phyloP scores from a whole-genome alignment of 139 green algal species.

The Closterium sp. region DNA sequence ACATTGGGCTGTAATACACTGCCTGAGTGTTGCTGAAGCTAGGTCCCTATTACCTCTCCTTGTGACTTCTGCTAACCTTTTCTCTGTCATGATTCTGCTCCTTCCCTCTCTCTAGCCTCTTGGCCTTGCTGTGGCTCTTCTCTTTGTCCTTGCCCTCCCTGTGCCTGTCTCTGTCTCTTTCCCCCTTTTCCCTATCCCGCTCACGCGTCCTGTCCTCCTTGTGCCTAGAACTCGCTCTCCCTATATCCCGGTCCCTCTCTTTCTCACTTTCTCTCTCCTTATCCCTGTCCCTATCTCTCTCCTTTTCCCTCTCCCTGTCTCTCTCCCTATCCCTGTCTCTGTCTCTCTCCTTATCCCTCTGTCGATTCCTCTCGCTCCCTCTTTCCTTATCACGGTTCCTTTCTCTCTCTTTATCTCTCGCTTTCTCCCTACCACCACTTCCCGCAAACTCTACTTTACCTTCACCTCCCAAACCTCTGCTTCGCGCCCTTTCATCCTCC shows the following conservation, averaged over 20 bases:
- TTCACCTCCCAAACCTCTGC: neutral
- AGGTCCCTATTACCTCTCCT: neutral
- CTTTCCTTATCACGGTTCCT: neutral
- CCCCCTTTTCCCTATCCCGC: neutral
- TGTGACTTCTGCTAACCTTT: neutral
- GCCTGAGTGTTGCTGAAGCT: neutral
- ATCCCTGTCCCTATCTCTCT: neutral
- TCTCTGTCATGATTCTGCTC: neutral
- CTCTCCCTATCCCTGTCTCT: neutral
- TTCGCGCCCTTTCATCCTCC: neutral
- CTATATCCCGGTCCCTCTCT: neutral
- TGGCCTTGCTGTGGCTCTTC: neutral
- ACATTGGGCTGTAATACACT: neutral
- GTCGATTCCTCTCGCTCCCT: neutral
- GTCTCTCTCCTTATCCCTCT: neutral
- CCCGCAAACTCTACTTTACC: neutral
- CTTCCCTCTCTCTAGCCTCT: neutral
- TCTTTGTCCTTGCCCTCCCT: neutral
- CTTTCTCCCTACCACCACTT: neutral
- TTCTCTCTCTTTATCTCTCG: neutral
- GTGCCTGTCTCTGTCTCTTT: neutral
- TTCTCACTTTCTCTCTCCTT: neutral
- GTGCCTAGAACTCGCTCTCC: neutral
- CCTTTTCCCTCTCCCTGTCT: neutral
- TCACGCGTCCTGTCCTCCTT: neutral